A percentile compares a stretch with the other conserved stretches of the same genome.
phyloP scores from a whole-genome alignment of 257 asterid species.

The Cynanchum wilfordii region DNA sequence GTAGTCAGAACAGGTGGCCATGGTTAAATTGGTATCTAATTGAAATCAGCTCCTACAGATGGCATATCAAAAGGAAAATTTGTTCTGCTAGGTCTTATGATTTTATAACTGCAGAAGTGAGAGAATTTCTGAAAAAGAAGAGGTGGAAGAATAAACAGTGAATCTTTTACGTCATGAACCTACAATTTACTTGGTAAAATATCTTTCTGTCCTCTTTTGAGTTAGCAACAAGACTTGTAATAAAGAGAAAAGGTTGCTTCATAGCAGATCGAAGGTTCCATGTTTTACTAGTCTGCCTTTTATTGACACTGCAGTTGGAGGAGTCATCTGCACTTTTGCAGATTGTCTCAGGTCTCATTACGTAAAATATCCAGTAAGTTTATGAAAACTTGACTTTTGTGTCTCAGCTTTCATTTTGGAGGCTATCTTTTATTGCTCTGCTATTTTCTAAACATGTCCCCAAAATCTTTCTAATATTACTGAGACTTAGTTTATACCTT shows the following conservation, averaged over 20 bases:
- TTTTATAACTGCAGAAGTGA: neutral
- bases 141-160: neutral
- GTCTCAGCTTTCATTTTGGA: neutral
- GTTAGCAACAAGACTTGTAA: neutral
- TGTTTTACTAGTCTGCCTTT: neutral
- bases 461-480: conserved; percentile 1
- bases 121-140: neutral
- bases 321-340: neutral
- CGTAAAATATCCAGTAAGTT: neutral
- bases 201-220: neutral
- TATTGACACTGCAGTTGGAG: neutral
- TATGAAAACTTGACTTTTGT: neutral
- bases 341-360: neutral
- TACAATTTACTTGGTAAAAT: neutral
- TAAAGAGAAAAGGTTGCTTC: neutral
- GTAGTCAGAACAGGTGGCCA: neutral
- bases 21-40: neutral
- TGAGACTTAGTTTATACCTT: neutral
- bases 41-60: neutral
- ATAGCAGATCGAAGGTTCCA: neutral
- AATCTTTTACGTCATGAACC: neutral
- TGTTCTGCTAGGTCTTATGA: neutral
- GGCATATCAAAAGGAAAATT: neutral
- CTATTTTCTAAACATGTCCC: neutral
- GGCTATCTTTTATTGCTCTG: neutral